Conservation (phyloP, 2,329 filamentous ascomycete species). For the Aspergillus sp. region DNA sequence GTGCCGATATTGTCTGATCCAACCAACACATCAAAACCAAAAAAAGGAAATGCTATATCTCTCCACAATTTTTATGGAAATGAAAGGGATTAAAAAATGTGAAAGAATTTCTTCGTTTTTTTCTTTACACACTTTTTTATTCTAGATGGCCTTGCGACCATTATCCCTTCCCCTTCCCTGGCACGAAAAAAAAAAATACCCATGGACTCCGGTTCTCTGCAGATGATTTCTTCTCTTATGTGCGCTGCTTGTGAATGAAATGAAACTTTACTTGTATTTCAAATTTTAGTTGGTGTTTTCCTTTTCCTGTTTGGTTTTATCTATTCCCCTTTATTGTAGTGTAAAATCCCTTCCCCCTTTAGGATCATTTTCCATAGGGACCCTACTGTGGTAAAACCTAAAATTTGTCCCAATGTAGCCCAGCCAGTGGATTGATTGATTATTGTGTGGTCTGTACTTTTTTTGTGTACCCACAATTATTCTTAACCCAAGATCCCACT, state of each 20-base stretch:
- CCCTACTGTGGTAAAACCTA: too few relatives aligned
- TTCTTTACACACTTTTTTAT: conserved; percentile 6
- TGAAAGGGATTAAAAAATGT: conserved; percentile 22
- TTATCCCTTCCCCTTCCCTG: conserved; percentile 4
- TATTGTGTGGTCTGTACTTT: too few relatives aligned
- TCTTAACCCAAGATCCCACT: too few relatives aligned
- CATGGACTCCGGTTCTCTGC: background rate
- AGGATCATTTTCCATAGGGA: too few relatives aligned
- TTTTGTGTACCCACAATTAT: too few relatives aligned
- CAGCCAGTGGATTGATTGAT: too few relatives aligned
- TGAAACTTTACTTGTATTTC: background rate
- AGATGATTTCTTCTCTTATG: background rate
- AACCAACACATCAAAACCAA: conserved; percentile 10
- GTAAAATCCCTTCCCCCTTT: too few relatives aligned
- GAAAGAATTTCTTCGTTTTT: conserved; percentile 19
- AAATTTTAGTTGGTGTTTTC: background rate
- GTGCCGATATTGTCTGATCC: conserved; percentile 18
- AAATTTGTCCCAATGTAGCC: too few relatives aligned
- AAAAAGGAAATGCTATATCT: conserved; percentile 26
- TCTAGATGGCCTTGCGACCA: background rate
- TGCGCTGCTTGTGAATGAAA: background rate
- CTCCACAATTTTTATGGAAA: conserved; percentile 16
- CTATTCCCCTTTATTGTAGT: too few relatives aligned
- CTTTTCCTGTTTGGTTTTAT: background rate
- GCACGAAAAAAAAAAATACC: background rate